Conservation (phyloP, 2,329 filamentous ascomycete species). For the Sclerotinia minor region DNA sequence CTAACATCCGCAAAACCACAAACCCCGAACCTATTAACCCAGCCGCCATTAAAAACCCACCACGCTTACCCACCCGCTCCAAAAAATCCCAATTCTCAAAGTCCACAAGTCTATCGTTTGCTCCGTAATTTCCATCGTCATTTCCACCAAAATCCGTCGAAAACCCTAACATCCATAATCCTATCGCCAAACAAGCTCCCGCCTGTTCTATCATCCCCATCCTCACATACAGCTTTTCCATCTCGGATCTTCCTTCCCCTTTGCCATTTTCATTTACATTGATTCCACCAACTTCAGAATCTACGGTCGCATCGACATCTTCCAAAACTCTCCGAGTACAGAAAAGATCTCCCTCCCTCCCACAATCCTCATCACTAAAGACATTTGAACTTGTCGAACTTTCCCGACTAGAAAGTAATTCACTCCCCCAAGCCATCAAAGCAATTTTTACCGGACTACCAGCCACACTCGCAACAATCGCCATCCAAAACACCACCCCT, state of each 20-base stretch:
- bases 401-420: neutral
- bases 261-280: neutral
- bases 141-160: neutral
- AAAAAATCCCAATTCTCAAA: neutral
- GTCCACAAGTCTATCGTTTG: neutral
- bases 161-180: constrained; percentile 13
- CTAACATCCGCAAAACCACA: neutral
- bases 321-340: neutral
- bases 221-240: neutral
- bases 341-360: neutral
- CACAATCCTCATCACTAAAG: neutral
- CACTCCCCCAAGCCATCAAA: neutral
- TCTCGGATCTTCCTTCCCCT: neutral
- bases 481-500: neutral
- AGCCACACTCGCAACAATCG: neutral
- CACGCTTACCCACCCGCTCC: neutral
- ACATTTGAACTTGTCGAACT: no score
- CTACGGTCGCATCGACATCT: neutral
- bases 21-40: neutral
- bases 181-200: constrained; percentile 2
- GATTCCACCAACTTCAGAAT: neutral
- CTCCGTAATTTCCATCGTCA: neutral
- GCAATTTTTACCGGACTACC: constrained; percentile 6
- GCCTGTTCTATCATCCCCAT: constrained; percentile 4
- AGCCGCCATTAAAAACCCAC: neutral